phyloP scores from a whole-genome alignment of 805 yeast species.

The Candida suzukii region DNA sequence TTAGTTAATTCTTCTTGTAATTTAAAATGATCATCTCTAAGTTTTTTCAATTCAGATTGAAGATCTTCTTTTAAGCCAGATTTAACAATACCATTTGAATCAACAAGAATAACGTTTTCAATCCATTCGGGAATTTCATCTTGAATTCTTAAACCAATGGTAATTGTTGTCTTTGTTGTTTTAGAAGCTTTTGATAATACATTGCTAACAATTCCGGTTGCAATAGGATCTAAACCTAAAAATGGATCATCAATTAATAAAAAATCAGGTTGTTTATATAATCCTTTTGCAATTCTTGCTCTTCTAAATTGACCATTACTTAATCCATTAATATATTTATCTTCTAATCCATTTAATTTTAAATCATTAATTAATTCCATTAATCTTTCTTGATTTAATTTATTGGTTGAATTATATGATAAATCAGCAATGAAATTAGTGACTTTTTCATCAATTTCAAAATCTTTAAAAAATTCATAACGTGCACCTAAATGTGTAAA shows the following conservation, averaged over 20 bases:
- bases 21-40: conserved; percentile 15
- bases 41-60: conserved; percentile 11
- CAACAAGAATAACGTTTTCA: conserved; percentile 59
- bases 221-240: conserved; percentile 79
- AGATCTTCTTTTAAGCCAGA: conserved; percentile 38
- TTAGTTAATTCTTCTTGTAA: conserved; percentile 13
- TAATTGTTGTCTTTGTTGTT: conserved; percentile 37
- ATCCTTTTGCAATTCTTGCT: conserved; percentile 74
- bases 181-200: conserved; percentile 29
- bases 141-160: conserved; percentile 71
- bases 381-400: conserved; percentile 30
- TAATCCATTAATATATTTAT: conserved; percentile 77
- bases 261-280: conserved; percentile 58
- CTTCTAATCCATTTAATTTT: conserved; percentile 46
- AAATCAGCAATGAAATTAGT: conserved; percentile 51
- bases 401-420: conserved; percentile 36
- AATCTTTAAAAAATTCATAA: conserved; percentile 78
- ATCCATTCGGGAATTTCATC: conserved; percentile 80
- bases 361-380: conserved; percentile 40
- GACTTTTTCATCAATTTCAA: conserved; percentile 67
- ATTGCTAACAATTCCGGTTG: conserved; percentile 51
- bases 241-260: conserved; percentile 87
- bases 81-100: conserved; percentile 41
- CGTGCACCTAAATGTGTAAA: conserved; percentile 80
- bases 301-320: conserved; percentile 94